Percentiles rank a stretch among this genome's conserved stretches.
These are phyloP conservation scores for Corynespora cassiicola DNA, from an alignment of 2,329 filamentous ascomycete species.

Conservation along the genomic window DNA sequence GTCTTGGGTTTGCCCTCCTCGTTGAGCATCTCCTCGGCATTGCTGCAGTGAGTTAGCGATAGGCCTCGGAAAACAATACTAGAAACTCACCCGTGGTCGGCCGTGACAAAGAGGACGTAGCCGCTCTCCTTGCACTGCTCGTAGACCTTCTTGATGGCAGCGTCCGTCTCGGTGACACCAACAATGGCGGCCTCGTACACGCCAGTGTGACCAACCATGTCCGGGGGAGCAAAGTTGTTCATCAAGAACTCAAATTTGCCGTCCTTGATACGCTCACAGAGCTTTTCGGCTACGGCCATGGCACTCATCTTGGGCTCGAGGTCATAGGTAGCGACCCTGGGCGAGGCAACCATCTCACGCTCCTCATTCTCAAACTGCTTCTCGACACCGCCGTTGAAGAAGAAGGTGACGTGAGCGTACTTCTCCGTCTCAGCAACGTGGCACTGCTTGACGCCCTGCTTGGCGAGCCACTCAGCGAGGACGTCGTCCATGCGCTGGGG, in stretches of 20 bases:
- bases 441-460: slow-evolving; percentile 88
- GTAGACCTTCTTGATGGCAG: slow-evolving; percentile 90
- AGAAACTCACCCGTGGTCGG: slow-evolving; percentile 79
- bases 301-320: slow-evolving; percentile 95
- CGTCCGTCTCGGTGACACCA: slow-evolving; percentile 85
- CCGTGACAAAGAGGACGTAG: slow-evolving; percentile 93
- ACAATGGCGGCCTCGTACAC: slow-evolving; percentile 94
- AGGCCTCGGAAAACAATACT: neutral
- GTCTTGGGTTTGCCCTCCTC: slow-evolving; percentile 96
- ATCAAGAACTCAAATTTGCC: slow-evolving; percentile 94
- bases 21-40: slow-evolving; percentile 99
- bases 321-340: slow-evolving; percentile 96
- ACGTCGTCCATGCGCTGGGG: slow-evolving; percentile 98
- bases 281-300: slow-evolving; percentile 85
- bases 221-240: slow-evolving; percentile 99
- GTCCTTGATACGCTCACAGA: slow-evolving; percentile 83
- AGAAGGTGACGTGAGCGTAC: slow-evolving; percentile 99
- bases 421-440: slow-evolving; percentile 99
- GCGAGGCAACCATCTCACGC: slow-evolving; percentile 92
- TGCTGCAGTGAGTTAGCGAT: slow-evolving; percentile 56
- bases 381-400: slow-evolving; percentile 99
- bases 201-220: slow-evolving; percentile 99
- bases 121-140: slow-evolving; percentile 92
- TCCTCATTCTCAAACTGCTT: slow-evolving; percentile 92
- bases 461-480: slow-evolving; percentile 94